These are phyloP conservation scores for Gracilaria caudata DNA, from an alignment of 23 red algal species.

Conservation along the genomic window DNA sequence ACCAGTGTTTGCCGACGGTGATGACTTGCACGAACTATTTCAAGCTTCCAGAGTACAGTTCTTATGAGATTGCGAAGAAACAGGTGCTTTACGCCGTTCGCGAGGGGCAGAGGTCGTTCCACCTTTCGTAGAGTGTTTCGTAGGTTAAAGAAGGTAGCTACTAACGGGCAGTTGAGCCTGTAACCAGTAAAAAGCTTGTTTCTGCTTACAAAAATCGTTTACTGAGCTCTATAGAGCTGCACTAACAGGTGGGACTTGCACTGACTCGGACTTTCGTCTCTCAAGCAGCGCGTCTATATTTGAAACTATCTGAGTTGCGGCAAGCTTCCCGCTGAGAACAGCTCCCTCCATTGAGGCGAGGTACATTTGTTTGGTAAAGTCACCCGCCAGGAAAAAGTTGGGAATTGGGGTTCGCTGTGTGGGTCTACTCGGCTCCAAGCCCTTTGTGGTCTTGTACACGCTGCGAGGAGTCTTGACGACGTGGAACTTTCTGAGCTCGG, in stretches of 20 bases:
- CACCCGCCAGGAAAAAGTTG: conserved; percentile 97
- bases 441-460: conserved; percentile 96
- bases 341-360: conserved; percentile 98
- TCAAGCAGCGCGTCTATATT: conserved; percentile 12
- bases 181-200: conserved; percentile 11
- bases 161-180: not conserved
- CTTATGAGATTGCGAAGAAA: conserved; percentile 71
- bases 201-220: conserved; percentile 21
- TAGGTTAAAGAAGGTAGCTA: conserved; percentile 5
- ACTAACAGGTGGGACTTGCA: not conserved
- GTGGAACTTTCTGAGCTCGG: conserved; percentile 81
- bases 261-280: not conserved
- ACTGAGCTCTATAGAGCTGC: not conserved
- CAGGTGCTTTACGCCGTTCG: conserved; percentile 89
- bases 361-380: conserved; percentile 97
- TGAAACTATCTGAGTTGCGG: conserved; percentile 75
- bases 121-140: conserved; percentile 76
- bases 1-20: conserved; percentile 95
- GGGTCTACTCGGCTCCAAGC: conserved; percentile 83
- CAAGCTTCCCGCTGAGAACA: conserved; percentile 91
- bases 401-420: conserved; percentile 85
- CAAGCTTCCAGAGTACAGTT: conserved; percentile 95
- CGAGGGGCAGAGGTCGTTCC: conserved; percentile 94
- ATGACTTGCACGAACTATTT: conserved; percentile 99
- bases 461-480: conserved; percentile 95